Base-by-base conservation (phyloP, 2,329 filamentous ascomycete species). In the Myrmaecium sp. region DNA sequence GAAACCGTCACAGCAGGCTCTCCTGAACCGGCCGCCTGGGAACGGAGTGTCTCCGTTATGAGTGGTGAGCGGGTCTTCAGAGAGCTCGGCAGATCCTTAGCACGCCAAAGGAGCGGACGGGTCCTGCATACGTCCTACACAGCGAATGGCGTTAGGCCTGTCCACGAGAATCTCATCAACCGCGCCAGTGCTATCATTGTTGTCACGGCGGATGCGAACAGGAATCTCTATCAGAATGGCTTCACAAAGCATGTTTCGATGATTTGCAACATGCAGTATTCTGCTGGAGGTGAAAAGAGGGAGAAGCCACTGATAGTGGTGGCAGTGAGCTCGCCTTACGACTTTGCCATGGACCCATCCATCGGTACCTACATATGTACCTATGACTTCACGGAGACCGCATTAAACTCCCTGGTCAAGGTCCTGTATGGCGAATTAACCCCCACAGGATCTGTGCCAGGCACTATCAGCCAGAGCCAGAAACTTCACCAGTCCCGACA, bases 241-340 rank as follows among this genome's bases (percentile, higher is more conserved):
- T 95, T 95, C 46, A 86, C 86, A 2, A 95, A 94, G 47, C 86
- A 95, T 38, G 80, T 94, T 6, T 77, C 84, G 8, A 89, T 92
- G 76, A 86, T 94, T 54, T 94, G 84, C 53, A 81, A 79, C 13
- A 77, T 83, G 69, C 65, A 82, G 30, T 62, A 58, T 34, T 69
- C 72, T 5, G 71, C 74, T 5, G 68, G 67, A 9, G 78, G 78
- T 2, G 78, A 83, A 44, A 80, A 55, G 30, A 54, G 59, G 6
- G 64, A 89, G 49, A 94, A 92, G 52, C 80, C 84, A 1, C 57
- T 94, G 19, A 74, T 94, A 14, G 86, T 94, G 3, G 77, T 94
- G 5, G 79, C 86, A 1, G 84, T 92, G 38, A 93, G 83, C 52
- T 94, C 84, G 1, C 86, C 86, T 0, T 95, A 94, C 49, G 86